phyloP scores from a whole-genome alignment of 352 stramenopile genomes.

The Globisporangium irregulare region DNA sequence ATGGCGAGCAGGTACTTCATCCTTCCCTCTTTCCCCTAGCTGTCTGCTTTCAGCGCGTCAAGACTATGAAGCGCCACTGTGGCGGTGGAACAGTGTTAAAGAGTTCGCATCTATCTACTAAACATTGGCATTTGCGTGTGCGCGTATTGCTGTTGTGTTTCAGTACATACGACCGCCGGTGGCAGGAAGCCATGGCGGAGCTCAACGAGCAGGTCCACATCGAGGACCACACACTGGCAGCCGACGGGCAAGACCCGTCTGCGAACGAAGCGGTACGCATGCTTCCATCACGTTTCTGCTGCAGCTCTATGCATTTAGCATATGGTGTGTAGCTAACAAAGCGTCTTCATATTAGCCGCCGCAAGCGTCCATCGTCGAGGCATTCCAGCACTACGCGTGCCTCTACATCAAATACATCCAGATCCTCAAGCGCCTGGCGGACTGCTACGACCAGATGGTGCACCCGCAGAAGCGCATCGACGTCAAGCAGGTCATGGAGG shows the following conservation, averaged over 20 bases:
- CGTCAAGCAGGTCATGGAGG: conserved; percentile 90
- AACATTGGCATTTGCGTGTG: background rate
- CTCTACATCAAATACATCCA: conserved; percentile 95
- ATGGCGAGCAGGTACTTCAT: conserved; percentile 38
- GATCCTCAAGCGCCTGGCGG: conserved; percentile 87
- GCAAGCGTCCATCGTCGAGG: conserved; percentile 83
- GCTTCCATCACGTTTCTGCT: background rate
- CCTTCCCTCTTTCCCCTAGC: background rate
- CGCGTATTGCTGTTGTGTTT: background rate
- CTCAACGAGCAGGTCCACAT: conserved; percentile 92
- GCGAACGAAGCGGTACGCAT: conserved; percentile 35
- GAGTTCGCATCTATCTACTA: background rate
- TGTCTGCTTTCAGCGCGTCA: background rate
- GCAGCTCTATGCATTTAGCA: too few species aligned
- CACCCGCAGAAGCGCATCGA: conserved; percentile 95
- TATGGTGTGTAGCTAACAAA: background rate
- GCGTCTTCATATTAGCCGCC: conserved; percentile 27
- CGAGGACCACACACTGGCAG: conserved; percentile 73
- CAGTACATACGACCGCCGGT: conserved; percentile 87
- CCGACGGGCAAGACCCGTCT: conserved; percentile 30
- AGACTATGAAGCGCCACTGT: background rate
- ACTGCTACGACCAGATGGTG: conserved; percentile 93
- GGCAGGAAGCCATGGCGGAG: conserved; percentile 91
- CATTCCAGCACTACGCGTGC: conserved; percentile 93
- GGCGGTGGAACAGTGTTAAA: background rate